Conservation (phyloP, 192 early-diverging fungal genomes). For the Coemansia sp. region DNA sequence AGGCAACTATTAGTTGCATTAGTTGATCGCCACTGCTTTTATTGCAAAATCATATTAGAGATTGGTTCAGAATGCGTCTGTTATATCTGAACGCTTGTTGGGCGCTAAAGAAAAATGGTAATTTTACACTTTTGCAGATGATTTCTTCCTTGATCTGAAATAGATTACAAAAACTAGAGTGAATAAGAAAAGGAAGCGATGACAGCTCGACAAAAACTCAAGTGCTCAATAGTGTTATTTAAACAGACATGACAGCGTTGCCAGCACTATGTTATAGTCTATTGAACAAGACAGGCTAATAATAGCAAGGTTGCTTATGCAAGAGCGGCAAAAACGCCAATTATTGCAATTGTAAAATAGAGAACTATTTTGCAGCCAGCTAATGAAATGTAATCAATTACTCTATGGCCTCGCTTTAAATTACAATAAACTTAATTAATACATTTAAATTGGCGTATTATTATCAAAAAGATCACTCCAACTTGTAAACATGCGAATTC, state of each 20-base stretch:
- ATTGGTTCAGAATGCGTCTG: neutral
- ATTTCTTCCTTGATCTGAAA: neutral
- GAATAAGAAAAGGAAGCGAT: too few species aligned
- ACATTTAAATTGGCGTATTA: neutral
- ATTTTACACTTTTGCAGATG: neutral
- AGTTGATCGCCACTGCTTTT: neutral
- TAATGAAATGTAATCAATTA: too few species aligned
- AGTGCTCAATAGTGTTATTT: neutral
- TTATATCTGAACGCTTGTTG: neutral
- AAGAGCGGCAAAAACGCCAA: neutral
- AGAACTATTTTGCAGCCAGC: too few species aligned
- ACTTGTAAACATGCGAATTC: neutral
- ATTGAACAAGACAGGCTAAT: neutral
- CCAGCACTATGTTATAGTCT: neutral
- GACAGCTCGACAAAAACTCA: neutral
- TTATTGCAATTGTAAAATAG: neutral
- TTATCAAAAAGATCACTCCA: neutral
- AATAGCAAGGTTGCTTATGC: constrained; percentile 1
- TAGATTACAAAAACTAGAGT: neutral
- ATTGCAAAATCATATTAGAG: neutral
- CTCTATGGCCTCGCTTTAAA: too few species aligned
- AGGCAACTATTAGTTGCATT: neutral
- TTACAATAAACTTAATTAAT: too few species aligned
- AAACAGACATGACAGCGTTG: neutral
- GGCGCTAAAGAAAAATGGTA: neutral